Evolutionary conservation across 306 rosid genomes (phyloP).

Genomic region (Nissolia schottii): DNA sequence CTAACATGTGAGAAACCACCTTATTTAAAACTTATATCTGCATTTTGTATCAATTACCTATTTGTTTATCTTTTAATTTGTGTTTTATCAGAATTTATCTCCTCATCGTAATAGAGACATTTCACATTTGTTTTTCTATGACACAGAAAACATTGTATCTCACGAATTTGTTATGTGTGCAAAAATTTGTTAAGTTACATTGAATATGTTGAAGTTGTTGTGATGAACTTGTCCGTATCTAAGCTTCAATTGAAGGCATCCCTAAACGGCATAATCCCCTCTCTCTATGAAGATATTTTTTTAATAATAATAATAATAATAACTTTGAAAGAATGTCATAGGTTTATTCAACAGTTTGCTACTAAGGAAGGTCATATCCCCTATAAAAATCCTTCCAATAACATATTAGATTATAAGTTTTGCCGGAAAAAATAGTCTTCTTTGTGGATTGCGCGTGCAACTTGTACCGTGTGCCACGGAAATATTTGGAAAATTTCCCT

Average conservation of each 20-base stretch:
- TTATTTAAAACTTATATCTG: no score
- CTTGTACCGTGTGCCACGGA: not conserved
- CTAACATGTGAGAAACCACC: no score
- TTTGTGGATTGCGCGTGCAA: slow-evolving; percentile 11
- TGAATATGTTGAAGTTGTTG: slow-evolving; percentile 13
- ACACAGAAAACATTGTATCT: no score
- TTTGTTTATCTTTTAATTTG: no score
- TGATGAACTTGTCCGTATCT: slow-evolving; percentile 45
- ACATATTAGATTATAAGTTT: slow-evolving; percentile 4
- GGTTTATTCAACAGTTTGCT: slow-evolving; percentile 8
- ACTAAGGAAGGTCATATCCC: not conserved
- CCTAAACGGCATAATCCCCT: slow-evolving; percentile 38
- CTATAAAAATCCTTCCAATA: not conserved
- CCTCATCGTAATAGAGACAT: no score
- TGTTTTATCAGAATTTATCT: no score
- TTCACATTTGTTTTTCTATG: no score
- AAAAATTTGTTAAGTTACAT: no score
- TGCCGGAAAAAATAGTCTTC: slow-evolving; percentile 2
- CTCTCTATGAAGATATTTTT: not conserved
- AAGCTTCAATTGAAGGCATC: slow-evolving; percentile 35
- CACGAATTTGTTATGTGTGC: no score
- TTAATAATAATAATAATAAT: not conserved
- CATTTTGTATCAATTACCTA: no score
- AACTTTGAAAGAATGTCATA: slow-evolving; percentile 4
- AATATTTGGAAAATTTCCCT: not conserved